A percentile compares a stretch with the other conserved stretches of the same genome.
phyloP scores from a whole-genome alignment of 768 basidiomycete species.

The Podaxis sp. region DNA sequence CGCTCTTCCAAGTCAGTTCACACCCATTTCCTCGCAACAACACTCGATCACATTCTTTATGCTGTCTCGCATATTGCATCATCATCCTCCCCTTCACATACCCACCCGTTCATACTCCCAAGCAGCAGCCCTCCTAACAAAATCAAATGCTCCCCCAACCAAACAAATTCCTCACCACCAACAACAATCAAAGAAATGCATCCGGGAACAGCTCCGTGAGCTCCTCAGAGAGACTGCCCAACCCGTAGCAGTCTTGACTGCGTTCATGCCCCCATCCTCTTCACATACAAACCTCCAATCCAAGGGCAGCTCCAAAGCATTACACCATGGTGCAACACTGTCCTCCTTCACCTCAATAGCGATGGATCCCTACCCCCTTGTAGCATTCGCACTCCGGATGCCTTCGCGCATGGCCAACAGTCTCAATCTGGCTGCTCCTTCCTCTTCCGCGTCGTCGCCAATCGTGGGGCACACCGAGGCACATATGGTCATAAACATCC shows the following conservation, averaged over 20 bases:
- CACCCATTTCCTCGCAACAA: background rate
- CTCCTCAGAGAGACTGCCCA: conserved; percentile 79
- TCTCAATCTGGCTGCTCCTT: conserved; percentile 34
- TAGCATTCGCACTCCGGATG: conserved; percentile 86
- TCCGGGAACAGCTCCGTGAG: conserved; percentile 39
- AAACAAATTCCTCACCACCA: background rate
- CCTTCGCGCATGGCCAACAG: conserved; percentile 85
- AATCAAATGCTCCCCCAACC: background rate
- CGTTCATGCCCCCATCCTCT: conserved; percentile 47
- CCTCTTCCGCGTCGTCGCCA: conserved; percentile 15
- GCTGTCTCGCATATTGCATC: background rate
- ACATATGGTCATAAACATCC: conserved; percentile 79
- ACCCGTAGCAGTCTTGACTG: conserved; percentile 84
- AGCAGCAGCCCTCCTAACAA: conserved; percentile 1
- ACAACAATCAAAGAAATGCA: conserved; percentile 12
- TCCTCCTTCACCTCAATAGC: conserved; percentile 93
- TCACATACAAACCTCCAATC: background rate
- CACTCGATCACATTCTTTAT: background rate
- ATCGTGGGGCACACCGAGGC: conserved; percentile 22
- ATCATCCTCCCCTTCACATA: background rate
- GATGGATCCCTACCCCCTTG: conserved; percentile 83
- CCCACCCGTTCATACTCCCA: conserved; percentile 1
- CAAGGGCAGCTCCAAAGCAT: background rate
- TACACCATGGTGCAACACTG: conserved; percentile 86
- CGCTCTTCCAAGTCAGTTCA: background rate